Evolutionary conservation across 2,329 filamentous ascomycete species (phyloP).

Genomic region (Mycosphaerella arachidis): DNA sequence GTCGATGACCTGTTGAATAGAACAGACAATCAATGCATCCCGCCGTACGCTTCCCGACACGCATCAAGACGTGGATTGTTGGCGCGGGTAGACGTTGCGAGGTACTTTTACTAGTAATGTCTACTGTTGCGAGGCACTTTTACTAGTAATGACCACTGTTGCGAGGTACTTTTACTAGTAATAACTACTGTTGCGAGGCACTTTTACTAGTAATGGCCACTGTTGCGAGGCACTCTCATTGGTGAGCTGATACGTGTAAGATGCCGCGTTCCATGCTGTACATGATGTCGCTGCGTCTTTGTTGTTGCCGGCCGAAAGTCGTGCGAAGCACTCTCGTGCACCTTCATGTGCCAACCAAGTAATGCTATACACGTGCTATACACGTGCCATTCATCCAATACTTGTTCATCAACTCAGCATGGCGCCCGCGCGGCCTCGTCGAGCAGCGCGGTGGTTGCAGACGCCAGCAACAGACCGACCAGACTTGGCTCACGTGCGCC

Average conservation of each 20-base stretch:
- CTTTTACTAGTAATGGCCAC: background rate
- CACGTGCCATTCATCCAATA: too few relatives aligned
- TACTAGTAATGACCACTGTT: background rate
- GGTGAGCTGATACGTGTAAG: too few relatives aligned
- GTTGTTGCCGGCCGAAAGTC: too few relatives aligned
- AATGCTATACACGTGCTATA: too few relatives aligned
- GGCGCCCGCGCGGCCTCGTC: background rate
- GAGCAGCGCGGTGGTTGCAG: background rate
- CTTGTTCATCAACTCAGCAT: background rate
- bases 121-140: background rate
- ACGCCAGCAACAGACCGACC: background rate
- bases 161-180: background rate
- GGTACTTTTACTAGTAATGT: background rate
- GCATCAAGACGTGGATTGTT: background rate
- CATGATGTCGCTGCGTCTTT: too few relatives aligned
- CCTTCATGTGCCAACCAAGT: too few relatives aligned
- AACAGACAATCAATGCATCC: background rate
- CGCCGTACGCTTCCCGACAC: background rate
- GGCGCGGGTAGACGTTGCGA: background rate
- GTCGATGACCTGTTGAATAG: background rate
- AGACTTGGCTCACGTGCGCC: background rate
- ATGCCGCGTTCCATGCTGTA: too few relatives aligned
- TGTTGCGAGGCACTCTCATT: too few relatives aligned
- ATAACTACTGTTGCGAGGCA: too few relatives aligned
- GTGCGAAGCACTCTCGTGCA: too few relatives aligned